Base-by-base conservation (phyloP, 2,329 filamentous ascomycete genomes). In the Teratosphaeria epicoccoides region DNA sequence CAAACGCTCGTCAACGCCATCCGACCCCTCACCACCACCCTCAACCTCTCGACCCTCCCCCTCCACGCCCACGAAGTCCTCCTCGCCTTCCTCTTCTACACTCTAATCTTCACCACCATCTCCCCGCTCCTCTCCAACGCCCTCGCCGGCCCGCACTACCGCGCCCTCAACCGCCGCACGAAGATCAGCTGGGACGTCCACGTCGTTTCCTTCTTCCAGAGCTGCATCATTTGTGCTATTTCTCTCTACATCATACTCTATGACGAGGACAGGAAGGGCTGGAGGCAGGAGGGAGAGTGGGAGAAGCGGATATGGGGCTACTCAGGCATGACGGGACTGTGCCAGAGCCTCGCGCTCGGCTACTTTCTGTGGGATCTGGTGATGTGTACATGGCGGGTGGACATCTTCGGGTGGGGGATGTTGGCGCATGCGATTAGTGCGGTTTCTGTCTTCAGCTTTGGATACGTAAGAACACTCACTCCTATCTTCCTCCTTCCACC, bases 341-440 rank as follows among this genome's bases (percentile, higher is more conserved):
- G 90, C 50, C 85, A 89, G 69, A 84, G 82, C 9, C 76, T 90
- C 60, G 87, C 86, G 1, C 76, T 82, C 22, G 88, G 88, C 9
- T 94, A 94, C 67, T 94, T 94, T 64, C 69, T 91, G 48, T 94
- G 87, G 86, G 88, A 94, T 64, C 69, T 93, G 48, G 71, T 82
- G 57, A 77, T 89, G 56, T 89, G 85, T 43, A 69, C 81, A 53
- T 71, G 77, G 63, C 78, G 89, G 63, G 63, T 90, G 23, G 74
- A 81, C 54, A 78, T 89, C 29, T 93, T 93, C 62, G 86, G 86
- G 6, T 63, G 79, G n/a, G 85, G 85, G 40, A 82, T 89, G 69
- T 73, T 91, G 53, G 85, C 85, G 47, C 88, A 94, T 68, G 88
- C 87, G 46, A 67, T 87, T 44, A 82, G 80, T 59, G 88, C 88